Conservation (phyloP, 2,329 filamentous ascomycete species). For the Coleophoma cylindrospora region DNA sequence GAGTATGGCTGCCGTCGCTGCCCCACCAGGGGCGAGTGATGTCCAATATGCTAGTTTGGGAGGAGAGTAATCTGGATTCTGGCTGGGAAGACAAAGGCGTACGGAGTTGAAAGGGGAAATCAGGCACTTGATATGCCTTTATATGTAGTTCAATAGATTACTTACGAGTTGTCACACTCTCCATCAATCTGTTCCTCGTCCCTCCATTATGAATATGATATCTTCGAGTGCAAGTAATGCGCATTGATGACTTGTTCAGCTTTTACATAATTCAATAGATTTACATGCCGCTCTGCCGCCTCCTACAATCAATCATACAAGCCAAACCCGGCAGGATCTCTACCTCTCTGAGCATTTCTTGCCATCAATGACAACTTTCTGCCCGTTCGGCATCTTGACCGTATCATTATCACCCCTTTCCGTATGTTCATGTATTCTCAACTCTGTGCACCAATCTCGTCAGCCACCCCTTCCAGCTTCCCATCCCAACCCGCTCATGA, state of each 20-base stretch:
- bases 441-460: conserved; percentile 43
- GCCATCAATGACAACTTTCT: conserved; percentile 27
- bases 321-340: neutral
- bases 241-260: too few relatives aligned
- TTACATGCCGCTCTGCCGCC: neutral
- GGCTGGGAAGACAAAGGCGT: neutral
- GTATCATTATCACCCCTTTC: conserved; percentile 92
- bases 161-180: neutral
- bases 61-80: conserved; percentile 59
- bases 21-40: conserved; percentile 74
- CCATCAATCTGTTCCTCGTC: neutral
- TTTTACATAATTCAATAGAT: too few relatives aligned
- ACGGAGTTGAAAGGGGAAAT: conserved; percentile 1
- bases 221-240: too few relatives aligned
- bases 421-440: conserved; percentile 86
- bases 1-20: conserved; percentile 48
- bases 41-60: conserved; percentile 81
- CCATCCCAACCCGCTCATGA: neutral
- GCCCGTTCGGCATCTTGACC: conserved; percentile 55
- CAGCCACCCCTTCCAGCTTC: neutral
- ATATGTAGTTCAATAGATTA: neutral
- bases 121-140: neutral
- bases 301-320: neutral
- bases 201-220: neutral
- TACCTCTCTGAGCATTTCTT: conserved; percentile 20